Base-by-base conservation (phyloP, 805 yeast genomes). In the Starmerella cellae region DNA sequence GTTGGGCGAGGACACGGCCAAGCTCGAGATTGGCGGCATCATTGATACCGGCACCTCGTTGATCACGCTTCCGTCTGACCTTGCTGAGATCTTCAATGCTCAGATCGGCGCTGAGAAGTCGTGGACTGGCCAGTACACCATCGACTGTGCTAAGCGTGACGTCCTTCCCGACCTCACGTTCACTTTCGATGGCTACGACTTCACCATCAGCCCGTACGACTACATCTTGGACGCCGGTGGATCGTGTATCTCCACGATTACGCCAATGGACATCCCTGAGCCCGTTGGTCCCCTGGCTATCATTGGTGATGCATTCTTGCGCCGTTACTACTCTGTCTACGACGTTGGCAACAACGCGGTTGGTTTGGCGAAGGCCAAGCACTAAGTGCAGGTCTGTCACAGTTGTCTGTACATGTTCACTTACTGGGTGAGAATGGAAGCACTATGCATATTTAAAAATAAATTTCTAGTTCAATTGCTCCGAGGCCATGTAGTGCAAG, bases 31-130 rank as follows among this genome's bases (percentile, higher is more conserved):
- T 48, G 98, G 98, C 62, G 98, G 96, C 57, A 95, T 95, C 48
- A 85, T 91, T 60, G 98, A 91, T 65, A 91, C 98, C 45, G 98
- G 98, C 66, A 91, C 98, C 51, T 88, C 97, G 29, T 73, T 91
- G 63, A 81, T 91, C 63, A 85, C 95, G 38, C 71, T 91, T 60
- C 98, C 98, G 54, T 79, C 94, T 22, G 88, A 91, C 39, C 70
- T 91, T 59, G 97, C 98, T 38, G 98, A 91, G 69, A 82, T 91
- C 56, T 69, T 91, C 61, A 91, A 91, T 64, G 70, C 94, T 43
- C 84, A 85, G 71, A 91, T 91, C 61, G 98, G 98, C 57, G 98
- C 98, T 43, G 81, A 77, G 65, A 91, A 88, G 70, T 77, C 87
- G 39, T 91, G 97, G 97, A 76, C 87, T 41, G 98, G 98, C 53